phyloP scores from a whole-genome alignment of 768 basidiomycete species.

The Naganishia kalamii region DNA sequence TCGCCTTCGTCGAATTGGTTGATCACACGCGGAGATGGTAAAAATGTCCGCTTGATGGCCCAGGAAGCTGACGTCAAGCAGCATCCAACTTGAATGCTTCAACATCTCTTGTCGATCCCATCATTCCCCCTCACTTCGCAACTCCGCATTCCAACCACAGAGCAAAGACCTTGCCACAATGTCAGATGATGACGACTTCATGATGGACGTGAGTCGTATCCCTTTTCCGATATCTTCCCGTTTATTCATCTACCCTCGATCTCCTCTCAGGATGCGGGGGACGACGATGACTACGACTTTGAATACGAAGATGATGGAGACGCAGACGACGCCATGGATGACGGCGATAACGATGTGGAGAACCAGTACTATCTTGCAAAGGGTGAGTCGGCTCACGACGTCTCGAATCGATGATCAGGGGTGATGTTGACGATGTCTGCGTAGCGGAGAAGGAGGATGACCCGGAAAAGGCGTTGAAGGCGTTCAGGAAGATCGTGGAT shows the following conservation, averaged over 20 bases:
- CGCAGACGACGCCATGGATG: constrained; percentile 55
- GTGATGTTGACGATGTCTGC: not conserved
- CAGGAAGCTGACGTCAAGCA: constrained; percentile 13
- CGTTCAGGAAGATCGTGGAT: constrained; percentile 80
- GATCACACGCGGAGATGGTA: not conserved
- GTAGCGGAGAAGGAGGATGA: constrained; percentile 89
- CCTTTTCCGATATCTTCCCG: not conserved
- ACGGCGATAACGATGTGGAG: constrained; percentile 80
- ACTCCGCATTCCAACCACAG: no score
- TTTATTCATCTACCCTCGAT: not conserved
- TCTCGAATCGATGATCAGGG: not conserved
- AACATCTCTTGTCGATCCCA: no score
- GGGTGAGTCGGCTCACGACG: constrained; percentile 55
- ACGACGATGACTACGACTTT: constrained; percentile 73
- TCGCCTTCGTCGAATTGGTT: not conserved
- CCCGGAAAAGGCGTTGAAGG: constrained; percentile 82
- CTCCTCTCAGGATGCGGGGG: constrained; percentile 42
- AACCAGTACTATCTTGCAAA: constrained; percentile 99
- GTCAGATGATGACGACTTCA: constrained; percentile 49
- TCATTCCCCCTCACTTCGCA: no score
- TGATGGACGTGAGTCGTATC: constrained; percentile 44
- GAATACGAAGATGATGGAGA: constrained; percentile 88
- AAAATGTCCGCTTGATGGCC: not conserved
- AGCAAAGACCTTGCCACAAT: no score
- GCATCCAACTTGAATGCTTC: no score